These are phyloP conservation scores for Microdochium paspali DNA, from an alignment of 2,329 filamentous ascomycete species.

Conservation along the genomic window DNA sequence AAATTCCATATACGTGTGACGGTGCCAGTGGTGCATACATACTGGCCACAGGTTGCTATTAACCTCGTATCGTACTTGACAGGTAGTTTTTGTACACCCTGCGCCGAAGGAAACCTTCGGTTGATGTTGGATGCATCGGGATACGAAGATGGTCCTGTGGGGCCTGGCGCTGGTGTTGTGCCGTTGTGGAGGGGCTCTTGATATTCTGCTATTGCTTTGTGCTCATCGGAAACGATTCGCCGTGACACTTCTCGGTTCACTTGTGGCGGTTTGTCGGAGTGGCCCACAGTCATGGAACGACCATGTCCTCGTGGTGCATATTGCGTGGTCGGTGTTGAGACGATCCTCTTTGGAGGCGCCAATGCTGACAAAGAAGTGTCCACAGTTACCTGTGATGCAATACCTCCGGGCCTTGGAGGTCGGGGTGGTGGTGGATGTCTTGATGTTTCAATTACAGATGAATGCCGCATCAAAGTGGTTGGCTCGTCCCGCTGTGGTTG, in stretches of 20 bases:
- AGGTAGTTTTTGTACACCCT: constrained; percentile 60
- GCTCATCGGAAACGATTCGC: constrained; percentile 10
- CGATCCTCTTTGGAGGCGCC: constrained; percentile 25
- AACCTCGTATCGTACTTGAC: constrained; percentile 82
- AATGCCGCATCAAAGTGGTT: constrained; percentile 3
- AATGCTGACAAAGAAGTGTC: constrained; percentile 12
- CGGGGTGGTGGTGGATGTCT: constrained; percentile 29
- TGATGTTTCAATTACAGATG: constrained; percentile 1
- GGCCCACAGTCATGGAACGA: constrained; percentile 41
- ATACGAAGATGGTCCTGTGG: constrained; percentile 45
- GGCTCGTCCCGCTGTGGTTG: constrained; percentile 5
- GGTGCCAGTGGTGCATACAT: constrained; percentile 78
- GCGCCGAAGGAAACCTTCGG: constrained; percentile 63
- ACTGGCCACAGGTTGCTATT: constrained; percentile 81
- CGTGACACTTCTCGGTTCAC: constrained; percentile 25
- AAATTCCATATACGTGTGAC: constrained; percentile 85
- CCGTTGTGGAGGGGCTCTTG: constrained; percentile 3
- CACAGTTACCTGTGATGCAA: constrained; percentile 8
- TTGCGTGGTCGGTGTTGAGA: constrained; percentile 36
- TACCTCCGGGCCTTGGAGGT: constrained; percentile 26
- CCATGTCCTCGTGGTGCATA: constrained; percentile 30
- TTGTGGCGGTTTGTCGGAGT: constrained; percentile 24
- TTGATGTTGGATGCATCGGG: constrained; percentile 82
- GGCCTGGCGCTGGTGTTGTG: constrained; percentile 23
- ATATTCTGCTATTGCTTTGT: constrained; percentile 7